A percentile compares a stretch with the other conserved stretches of the same genome.
Evolutionary conservation across 305 asterid species (phyloP).

Genomic region (Salvia sclarea): DNA sequence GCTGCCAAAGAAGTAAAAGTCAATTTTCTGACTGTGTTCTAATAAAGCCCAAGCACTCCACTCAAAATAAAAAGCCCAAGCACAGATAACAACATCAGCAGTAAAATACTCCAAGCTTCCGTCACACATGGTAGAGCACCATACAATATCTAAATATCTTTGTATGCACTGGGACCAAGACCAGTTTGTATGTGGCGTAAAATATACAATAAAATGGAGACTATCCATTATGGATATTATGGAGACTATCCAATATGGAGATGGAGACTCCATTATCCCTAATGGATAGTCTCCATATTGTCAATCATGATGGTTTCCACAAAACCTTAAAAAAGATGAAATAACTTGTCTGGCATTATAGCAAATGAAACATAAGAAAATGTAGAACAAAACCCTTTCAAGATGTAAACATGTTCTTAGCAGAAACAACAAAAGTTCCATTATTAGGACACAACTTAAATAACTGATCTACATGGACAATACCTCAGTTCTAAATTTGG

Average conservation of each 20-base stretch:
- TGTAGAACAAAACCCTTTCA: conserved; percentile 4
- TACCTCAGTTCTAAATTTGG: conserved; percentile 96
- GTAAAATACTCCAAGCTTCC: conserved; percentile 13
- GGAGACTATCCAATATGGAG: too few relatives aligned
- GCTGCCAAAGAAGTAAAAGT: not conserved
- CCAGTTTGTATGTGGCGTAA: not conserved
- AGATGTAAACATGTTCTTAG: conserved; percentile 21
- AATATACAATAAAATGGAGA: too few relatives aligned
- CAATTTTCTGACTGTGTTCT: conserved; percentile 4
- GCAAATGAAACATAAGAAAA: not conserved
- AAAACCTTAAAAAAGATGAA: conserved; percentile 24
- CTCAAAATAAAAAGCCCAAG: conserved; percentile 8
- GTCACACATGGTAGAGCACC: not conserved
- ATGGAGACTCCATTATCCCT: conserved; percentile 7
- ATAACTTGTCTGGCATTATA: not conserved
- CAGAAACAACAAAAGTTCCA: conserved; percentile 18
- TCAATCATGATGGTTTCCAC: conserved; percentile 23
- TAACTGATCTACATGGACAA: conserved; percentile 20
- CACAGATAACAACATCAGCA: not conserved
- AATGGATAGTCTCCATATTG: not conserved
- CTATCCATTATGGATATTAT: too few relatives aligned
- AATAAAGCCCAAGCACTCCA: not conserved
- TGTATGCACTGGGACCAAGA: not conserved
- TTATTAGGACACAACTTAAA: conserved; percentile 21
- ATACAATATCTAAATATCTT: conserved; percentile 7